phyloP scores from a whole-genome alignment of 1,284 basidiomycete genomes.

The Irpex sp. region DNA sequence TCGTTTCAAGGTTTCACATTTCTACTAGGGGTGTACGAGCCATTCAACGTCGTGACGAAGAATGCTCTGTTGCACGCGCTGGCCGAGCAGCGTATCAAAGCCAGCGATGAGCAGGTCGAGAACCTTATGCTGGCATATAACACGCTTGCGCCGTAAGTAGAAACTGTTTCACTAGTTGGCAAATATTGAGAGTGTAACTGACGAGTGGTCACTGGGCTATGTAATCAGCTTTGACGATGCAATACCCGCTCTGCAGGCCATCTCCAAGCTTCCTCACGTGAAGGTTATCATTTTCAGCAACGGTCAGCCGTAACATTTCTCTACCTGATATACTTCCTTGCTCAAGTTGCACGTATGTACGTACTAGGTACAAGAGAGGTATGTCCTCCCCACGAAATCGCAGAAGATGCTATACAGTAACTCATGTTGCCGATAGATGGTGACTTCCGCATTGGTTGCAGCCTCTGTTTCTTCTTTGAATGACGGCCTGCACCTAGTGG shows the following conservation, averaged over 20 bases:
- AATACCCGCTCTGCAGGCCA: slow-evolving; percentile 16
- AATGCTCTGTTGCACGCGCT: slow-evolving; percentile 26
- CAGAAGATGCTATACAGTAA: no score
- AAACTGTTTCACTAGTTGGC: not conserved
- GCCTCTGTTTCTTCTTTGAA: slow-evolving; percentile 12
- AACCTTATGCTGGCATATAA: slow-evolving; percentile 25
- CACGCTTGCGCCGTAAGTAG: slow-evolving; percentile 20
- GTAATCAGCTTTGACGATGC: slow-evolving; percentile 24
- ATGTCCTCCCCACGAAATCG: not conserved
- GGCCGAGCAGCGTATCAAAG: slow-evolving; percentile 18
- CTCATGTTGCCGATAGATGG: slow-evolving; percentile 21
- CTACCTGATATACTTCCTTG: not conserved
- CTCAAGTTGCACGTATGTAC: not conserved
- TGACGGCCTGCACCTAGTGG: slow-evolving; percentile 18
- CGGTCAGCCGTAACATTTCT: slow-evolving; percentile 17
- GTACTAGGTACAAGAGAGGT: slow-evolving; percentile 18
- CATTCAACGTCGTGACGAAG: slow-evolving; percentile 28
- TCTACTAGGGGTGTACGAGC: slow-evolving; percentile 24
- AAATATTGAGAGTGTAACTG: not conserved
- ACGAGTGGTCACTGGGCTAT: not conserved
- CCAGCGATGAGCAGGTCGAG: slow-evolving; percentile 14
- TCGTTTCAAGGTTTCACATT: not conserved
- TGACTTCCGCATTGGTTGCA: slow-evolving; percentile 20
- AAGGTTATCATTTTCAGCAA: slow-evolving; percentile 28
- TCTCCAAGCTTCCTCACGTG: slow-evolving; percentile 16